Evolutionary conservation across 345 rosid species (phyloP), one percentile per base, ranked within the genome.

Genomic region (Sonneratia caseolaris): DNA sequence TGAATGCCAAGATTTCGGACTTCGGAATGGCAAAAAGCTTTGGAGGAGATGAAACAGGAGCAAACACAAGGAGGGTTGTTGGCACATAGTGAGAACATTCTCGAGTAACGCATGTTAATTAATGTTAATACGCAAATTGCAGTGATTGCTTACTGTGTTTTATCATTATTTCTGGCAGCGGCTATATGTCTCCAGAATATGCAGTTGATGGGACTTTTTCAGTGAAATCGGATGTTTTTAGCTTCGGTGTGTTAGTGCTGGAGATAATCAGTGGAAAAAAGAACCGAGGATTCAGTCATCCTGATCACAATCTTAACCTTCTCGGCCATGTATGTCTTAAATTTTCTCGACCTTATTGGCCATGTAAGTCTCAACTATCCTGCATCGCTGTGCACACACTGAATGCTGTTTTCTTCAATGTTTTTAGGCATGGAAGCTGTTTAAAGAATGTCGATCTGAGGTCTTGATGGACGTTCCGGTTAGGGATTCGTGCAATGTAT

Each of bases 1-100:
- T 76, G 82, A 75, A 79, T 38, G 76, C 79, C 5, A 79, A 75
- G 71, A 79, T 79, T 40, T 70, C 82, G 0, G 82, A 79, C 64
- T 79, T 79, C 70, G 76, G 82, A 45, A 37, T 76, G 37, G 82
- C 82, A 13, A 75, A 72, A 53, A 47, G 73, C 48, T 72, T 79
- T 70, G 66, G 71, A 45, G 74, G 76, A 45, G 68, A 75, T 19
- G 71, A 79, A 45, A 70, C 55, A 37, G 68, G 4, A 66, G 81
- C 71, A 3, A 69, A 75, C 37, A 75, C 81, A 1, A 37, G 43
- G 7, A 65, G 62, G 48, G 76, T 79, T n/a, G 75, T 79, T 4
- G 81, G 78, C 19, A 79, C 81, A 48, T 79, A 76, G 82, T 79
- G 70, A 75, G 82, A 27, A 47, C 53, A 2, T 12, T 37, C 32